A percentile compares a stretch with the other conserved stretches of the same genome.
These are phyloP conservation scores for Skeletonema grethae DNA, from an alignment of 108 stramenopile species.

Conservation along the genomic window DNA sequence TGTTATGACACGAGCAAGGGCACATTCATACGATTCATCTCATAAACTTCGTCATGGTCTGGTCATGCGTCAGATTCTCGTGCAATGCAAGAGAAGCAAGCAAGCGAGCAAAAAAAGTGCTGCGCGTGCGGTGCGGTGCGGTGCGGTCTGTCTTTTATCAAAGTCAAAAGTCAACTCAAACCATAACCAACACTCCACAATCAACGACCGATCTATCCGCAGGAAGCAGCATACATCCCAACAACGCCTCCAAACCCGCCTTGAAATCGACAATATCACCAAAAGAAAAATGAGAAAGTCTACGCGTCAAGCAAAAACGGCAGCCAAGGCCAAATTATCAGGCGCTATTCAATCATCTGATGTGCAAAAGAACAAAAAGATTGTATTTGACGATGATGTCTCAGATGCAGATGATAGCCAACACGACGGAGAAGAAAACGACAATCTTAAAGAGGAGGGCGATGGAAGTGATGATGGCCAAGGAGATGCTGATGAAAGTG, in stretches of 20 bases:
- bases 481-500: constrained; percentile 3
- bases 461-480: background rate
- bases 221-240: background rate
- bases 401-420: constrained; percentile 6
- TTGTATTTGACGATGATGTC: constrained; percentile 22
- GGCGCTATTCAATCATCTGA: constrained; percentile 31
- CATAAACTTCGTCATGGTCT: too few species aligned
- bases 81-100: too few species aligned
- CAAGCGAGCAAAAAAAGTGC: too few species aligned
- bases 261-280: background rate
- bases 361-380: constrained; percentile 35
- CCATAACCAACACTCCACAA: too few species aligned
- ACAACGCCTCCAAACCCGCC: background rate
- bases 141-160: too few species aligned
- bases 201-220: background rate
- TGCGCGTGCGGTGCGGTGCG: too few species aligned
- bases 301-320: constrained; percentile 23
- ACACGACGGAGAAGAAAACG: background rate
- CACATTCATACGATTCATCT: too few species aligned
- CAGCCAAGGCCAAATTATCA: constrained; percentile 37
- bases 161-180: too few species aligned
- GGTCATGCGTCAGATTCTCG: too few species aligned
- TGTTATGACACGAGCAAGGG: too few species aligned
- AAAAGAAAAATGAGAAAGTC: background rate
- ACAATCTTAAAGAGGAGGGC: background rate